Conservation (phyloP, 495 filamentous ascomycete genomes). For the Aspergillus egyptiacus region DNA sequence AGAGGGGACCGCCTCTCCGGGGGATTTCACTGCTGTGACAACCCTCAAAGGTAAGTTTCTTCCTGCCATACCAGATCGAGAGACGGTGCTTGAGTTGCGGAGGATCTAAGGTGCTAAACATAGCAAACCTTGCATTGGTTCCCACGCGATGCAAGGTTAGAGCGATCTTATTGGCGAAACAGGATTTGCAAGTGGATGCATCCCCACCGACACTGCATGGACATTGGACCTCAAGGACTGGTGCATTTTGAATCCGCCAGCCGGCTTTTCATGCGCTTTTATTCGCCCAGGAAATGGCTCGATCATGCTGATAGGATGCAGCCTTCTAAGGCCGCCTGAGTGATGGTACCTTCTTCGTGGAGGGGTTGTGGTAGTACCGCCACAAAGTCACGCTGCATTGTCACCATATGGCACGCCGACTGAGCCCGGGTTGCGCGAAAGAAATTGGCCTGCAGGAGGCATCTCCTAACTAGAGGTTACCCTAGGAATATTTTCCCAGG, state of each 20-base stretch:
- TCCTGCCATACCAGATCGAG: conserved; percentile 9
- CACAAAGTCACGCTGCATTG: conserved; percentile 34
- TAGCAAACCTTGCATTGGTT: conserved; percentile 40
- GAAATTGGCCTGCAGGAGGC: neutral
- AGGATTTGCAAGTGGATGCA: neutral
- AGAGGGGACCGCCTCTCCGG: neutral
- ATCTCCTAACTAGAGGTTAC: neutral
- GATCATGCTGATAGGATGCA: conserved; percentile 15
- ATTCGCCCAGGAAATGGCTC: conserved; percentile 17
- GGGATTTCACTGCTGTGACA: neutral
- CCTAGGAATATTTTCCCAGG: no score
- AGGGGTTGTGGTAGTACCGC: conserved; percentile 12
- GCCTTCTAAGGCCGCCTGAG: conserved; percentile 5
- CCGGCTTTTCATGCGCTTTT: neutral
- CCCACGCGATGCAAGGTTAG: conserved; percentile 30
- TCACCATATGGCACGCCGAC: conserved; percentile 21
- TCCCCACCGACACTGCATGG: conserved; percentile 10
- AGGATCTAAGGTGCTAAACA: conserved; percentile 34
- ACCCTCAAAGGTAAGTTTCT: neutral
- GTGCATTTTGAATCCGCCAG: conserved; percentile 14
- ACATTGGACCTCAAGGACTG: neutral
- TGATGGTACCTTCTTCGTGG: conserved; percentile 3
- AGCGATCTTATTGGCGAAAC: conserved; percentile 19
- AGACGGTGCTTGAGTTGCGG: conserved; percentile 13
- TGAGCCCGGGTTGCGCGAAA: neutral